Conservation (phyloP, 225 moss, liverwort and hornwort species). For the Ulota crispa region DNA sequence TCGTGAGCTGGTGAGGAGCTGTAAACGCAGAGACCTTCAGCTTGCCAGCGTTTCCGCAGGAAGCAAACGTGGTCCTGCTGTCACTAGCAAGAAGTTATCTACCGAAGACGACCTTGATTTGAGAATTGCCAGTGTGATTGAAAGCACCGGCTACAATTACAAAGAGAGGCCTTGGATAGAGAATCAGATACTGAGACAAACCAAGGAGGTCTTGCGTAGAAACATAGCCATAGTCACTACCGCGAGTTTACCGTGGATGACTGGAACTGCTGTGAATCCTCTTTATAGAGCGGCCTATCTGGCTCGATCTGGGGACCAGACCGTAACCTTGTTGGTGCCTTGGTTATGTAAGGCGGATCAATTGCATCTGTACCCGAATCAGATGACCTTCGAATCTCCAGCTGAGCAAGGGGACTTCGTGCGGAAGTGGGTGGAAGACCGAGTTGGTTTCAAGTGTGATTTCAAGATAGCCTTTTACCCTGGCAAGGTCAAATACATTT, state of each 20-base stretch:
- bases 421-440: conserved; percentile 80
- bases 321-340: conserved; percentile 82
- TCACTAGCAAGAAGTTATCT: conserved; percentile 15
- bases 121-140: conserved; percentile 83
- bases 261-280: conserved; percentile 95
- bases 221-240: conserved; percentile 93
- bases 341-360: conserved; percentile 94
- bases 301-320: conserved; percentile 77
- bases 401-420: conserved; percentile 81
- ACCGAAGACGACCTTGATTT: conserved; percentile 65
- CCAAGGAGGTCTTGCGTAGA: conserved; percentile 37
- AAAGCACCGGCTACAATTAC: conserved; percentile 85
- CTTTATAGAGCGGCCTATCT: conserved; percentile 92
- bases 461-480: conserved; percentile 96
- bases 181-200: conserved; percentile 32
- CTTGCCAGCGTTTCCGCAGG: conserved; percentile 29
- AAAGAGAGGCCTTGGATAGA: conserved; percentile 69
- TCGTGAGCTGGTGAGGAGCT: conserved; percentile 74
- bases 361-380: conserved; percentile 83
- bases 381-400: conserved; percentile 76
- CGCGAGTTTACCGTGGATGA: conserved; percentile 98
- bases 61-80: conserved; percentile 29
- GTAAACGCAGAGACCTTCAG: conserved; percentile 61
- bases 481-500: conserved; percentile 62
- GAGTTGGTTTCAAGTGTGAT: conserved; percentile 84